A percentile compares a stretch with the other conserved stretches of the same genome.
Conservation (phyloP, 805 yeast species). For the Metschnikowia chrysomelidarum region DNA sequence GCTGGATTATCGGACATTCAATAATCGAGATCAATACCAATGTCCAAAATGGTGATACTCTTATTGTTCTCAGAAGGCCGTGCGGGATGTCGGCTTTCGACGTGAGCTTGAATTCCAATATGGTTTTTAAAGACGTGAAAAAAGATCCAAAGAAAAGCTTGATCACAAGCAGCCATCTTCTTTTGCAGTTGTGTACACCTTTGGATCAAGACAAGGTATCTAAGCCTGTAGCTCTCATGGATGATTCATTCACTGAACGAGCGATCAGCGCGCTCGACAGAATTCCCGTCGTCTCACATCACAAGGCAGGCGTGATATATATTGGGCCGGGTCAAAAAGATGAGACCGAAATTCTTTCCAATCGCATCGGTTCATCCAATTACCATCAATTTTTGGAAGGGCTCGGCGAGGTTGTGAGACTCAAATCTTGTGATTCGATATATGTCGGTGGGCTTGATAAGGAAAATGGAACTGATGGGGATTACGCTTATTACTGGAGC, state of each 20-base stretch:
- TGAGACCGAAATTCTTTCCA: constrained; percentile 64
- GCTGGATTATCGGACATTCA: constrained; percentile 63
- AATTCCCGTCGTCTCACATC: constrained; percentile 74
- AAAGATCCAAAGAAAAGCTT: constrained; percentile 16
- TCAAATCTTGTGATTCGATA: constrained; percentile 50
- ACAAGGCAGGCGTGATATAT: constrained; percentile 76
- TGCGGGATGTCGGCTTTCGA: constrained; percentile 57
- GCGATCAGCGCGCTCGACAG: constrained; percentile 67
- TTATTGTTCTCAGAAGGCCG: constrained; percentile 57
- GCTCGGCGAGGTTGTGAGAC: constrained; percentile 59
- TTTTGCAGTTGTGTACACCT: constrained; percentile 51
- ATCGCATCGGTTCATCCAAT: constrained; percentile 58
- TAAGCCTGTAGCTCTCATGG: constrained; percentile 52
- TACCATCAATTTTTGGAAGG: constrained; percentile 58
- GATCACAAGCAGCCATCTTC: constrained; percentile 39
- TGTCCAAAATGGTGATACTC: constrained; percentile 48
- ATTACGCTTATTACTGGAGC: constrained; percentile 68
- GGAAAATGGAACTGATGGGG: constrained; percentile 68
- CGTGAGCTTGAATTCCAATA: constrained; percentile 37
- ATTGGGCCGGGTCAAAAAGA: constrained; percentile 63
- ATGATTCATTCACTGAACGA: constrained; percentile 42
- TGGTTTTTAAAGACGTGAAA: constrained; percentile 5
- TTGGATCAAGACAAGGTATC: constrained; percentile 29
- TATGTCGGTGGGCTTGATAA: constrained; percentile 80
- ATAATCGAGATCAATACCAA: constrained; percentile 58